Evolutionary conservation across 768 basidiomycete genomes (phyloP), one percentile per base, ranked within the genome.

Genomic region (Agrocybe praecox): DNA sequence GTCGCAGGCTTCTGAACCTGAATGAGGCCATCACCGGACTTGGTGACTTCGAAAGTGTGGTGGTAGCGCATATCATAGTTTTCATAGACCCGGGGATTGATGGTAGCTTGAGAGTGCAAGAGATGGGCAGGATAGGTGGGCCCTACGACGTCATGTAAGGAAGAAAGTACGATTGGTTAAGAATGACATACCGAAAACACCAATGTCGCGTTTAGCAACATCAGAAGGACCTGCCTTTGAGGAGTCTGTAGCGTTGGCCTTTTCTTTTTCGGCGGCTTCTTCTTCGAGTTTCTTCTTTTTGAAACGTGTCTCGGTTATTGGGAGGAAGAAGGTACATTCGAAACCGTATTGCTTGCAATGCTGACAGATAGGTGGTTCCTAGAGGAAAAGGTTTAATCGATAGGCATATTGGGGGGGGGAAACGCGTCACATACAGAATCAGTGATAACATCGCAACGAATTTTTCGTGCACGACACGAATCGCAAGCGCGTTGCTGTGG

Each of bases 271-370:
- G 29, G 77, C 73, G 2, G 76, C 73, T 50, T 90, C 90, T 64
- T 92, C 88, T 65, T 94, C 90, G 44, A 87, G 56, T 62, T 90
- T 89, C 76, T 94, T 94, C 79, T 97, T 97, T 77, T 98, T 98
- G 82, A 98, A 99, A 18, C 97, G 88, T 0, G 97, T 99, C 72
- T 98, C 97, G 10, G 96, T 94, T 64, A 99, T 99, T 40, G 97
- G 97, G 12, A 98, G 85, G 79, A 97, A 96, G 75, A 96, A 97
- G 6, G 96, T 97, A 71, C 96, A 97, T 61, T 96, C 94, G 63
- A 95, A 92, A 44, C 85, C 83, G 65, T 94, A 94, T 68, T 94
- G 92, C 67, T 93, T 92, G 82, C 96, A 98, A 71, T 98, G 96
- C 64, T 94, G 90, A 68, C 95, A 98, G 48, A 90, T 67, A 17